Base-by-base conservation (phyloP, 116 monocot species). In the Phalaenopsis hybrid region DNA sequence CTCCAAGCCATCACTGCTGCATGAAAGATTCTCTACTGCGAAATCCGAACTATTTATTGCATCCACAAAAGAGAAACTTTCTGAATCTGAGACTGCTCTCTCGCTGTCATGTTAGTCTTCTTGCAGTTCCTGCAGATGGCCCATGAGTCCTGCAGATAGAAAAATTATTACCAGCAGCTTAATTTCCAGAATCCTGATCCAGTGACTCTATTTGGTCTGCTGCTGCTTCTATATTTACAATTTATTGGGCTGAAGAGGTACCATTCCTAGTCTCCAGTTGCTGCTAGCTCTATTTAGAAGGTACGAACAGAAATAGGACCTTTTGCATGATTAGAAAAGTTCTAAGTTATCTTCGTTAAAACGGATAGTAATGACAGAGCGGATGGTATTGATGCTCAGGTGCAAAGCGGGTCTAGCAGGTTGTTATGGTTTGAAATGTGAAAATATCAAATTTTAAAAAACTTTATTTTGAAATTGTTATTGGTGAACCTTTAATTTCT, bases 191-290 rank as follows among this genome's bases (percentile, higher is more conserved):
- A 95, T 77, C 94, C 94, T 2, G 91, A 90, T 51, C 90, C 86
- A 4, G 94, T 95, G 18, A 95, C 94, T 69, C 94, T 80, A 84
- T 95, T 95, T 1, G 94, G 94, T 61, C 94, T 84, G 3, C 89
- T 85, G 74, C 94, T 95, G 87, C 92, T 95, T 75, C 92, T 81
- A 41, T 95, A 95, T 79, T 95, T 95, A n/a, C 94, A 74, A 86
- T 94, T 92, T 76, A 92, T 89, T 5, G 90, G 94, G 73, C 94
- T 90, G 88, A 91, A 95, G 86, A 95, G 92, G 85, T 95, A 95
- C 94, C 94, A 95, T 78, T 95, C 92, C 79, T 92, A 92, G 82
- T 95, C 94, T 8, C 94, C 91, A 0, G 85, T 91, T 4, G 88
- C 83, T 17, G 94, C 92, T 74, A 95, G 68, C 20, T 76, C 82